These are phyloP conservation scores for Rhinocladiella mackenziei DNA, from an alignment of 2,329 filamentous ascomycete genomes.

Conservation along the genomic window DNA sequence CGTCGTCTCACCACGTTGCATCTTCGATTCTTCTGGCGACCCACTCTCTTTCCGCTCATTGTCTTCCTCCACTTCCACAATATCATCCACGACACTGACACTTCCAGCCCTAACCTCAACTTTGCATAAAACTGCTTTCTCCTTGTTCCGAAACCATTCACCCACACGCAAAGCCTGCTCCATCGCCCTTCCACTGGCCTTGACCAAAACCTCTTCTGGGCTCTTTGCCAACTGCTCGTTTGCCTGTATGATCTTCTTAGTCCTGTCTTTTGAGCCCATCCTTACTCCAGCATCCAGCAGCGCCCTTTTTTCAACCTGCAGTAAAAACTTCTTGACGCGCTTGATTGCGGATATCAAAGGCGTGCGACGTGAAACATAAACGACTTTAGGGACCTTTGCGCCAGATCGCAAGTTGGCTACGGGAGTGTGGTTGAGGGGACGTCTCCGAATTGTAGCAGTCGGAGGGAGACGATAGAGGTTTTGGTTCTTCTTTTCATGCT, in stretches of 20 bases:
- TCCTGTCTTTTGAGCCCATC: conserved; percentile 22
- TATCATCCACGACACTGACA: conserved; percentile 58
- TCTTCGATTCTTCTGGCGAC: conserved; percentile 11
- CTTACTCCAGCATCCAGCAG: conserved; percentile 20
- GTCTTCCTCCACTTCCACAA: conserved; percentile 41
- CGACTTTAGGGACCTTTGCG: conserved; percentile 47
- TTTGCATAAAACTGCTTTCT: conserved; percentile 46
- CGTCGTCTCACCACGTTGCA: conserved; percentile 27
- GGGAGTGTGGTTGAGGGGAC: conserved; percentile 56
- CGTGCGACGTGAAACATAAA: conserved; percentile 54
- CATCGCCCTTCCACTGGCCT: conserved; percentile 59
- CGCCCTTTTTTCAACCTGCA: conserved; percentile 50
- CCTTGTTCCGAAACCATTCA: conserved; percentile 49
- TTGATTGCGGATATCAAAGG: conserved; percentile 59
- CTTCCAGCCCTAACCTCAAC: conserved; percentile 54
- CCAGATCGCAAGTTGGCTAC: conserved; percentile 53
- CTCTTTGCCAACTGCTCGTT: conserved; percentile 34
- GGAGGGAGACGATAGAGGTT: conserved; percentile 20
- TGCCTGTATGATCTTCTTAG: conserved; percentile 33
- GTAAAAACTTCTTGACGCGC: conserved; percentile 54
- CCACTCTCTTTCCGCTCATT: conserved; percentile 19
- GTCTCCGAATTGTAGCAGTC: conserved; percentile 50
- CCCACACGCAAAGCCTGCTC: conserved; percentile 53
- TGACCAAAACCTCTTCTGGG: conserved; percentile 53
- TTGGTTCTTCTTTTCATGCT: conserved; percentile 27